Evolutionary conservation across 108 stramenopile genomes (phyloP).

Genomic region (Schizochytrium sp.): DNA sequence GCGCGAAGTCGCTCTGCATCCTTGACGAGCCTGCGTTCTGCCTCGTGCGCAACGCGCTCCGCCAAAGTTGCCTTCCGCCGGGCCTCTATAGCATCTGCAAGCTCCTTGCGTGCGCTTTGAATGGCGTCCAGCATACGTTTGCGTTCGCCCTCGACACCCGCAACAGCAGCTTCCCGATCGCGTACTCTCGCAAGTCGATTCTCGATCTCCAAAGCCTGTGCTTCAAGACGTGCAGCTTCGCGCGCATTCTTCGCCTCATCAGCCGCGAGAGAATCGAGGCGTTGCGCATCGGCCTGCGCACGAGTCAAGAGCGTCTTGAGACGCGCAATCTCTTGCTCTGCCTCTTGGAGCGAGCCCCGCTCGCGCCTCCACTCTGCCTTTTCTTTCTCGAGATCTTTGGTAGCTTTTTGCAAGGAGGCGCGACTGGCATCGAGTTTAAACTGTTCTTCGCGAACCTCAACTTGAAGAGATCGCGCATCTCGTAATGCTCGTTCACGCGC

Average conservation of each 20-base stretch:
- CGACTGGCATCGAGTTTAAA: not conserved
- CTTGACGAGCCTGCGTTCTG: not conserved
- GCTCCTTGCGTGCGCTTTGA: not conserved
- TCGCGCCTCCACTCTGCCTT: not conserved
- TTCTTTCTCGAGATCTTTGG: not conserved
- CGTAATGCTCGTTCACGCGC: not conserved
- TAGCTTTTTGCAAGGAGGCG: not conserved
- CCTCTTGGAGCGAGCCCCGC: not conserved
- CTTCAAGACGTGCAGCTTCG: not conserved
- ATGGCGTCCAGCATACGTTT: not conserved
- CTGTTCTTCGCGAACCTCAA: not conserved
- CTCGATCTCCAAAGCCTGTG: not conserved
- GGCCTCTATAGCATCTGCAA: not conserved
- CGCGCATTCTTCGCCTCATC: not conserved
- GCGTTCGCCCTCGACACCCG: not conserved
- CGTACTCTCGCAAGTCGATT: not conserved
- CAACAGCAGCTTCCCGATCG: not conserved
- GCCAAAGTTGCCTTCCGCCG: not conserved
- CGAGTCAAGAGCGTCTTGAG: not conserved
- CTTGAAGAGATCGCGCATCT: not conserved
- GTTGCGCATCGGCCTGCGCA: not conserved
- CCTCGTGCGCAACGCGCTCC: not conserved
- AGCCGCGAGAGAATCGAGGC: not conserved
- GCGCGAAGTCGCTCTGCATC: not conserved
- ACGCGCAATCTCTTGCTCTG: not conserved